phyloP scores from a whole-genome alignment of 805 yeast genomes.

The Metschnikowia rubicola region DNA sequence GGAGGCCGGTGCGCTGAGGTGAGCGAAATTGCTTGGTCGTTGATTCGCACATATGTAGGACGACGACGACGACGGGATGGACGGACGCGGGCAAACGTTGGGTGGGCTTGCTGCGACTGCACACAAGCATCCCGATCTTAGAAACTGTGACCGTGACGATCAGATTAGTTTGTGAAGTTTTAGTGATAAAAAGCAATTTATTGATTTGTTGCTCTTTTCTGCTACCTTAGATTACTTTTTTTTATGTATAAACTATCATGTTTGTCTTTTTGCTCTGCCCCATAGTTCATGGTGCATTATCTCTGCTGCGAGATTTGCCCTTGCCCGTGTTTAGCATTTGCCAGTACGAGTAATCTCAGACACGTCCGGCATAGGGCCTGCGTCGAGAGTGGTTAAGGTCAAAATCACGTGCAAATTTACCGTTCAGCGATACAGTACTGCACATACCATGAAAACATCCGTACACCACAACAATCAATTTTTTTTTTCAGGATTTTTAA shows the following conservation, averaged over 20 bases:
- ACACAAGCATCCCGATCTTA: background rate
- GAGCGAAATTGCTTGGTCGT: background rate
- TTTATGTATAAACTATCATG: too few species aligned
- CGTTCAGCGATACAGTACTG: background rate
- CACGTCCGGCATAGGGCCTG: background rate
- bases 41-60: constrained; percentile 7
- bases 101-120: background rate
- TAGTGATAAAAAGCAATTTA: too few species aligned
- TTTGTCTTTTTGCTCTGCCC: too few species aligned
- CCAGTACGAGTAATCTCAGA: background rate
- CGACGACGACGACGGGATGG: background rate
- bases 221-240: background rate
- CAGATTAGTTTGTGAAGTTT: too few species aligned
- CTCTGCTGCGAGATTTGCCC: too few species aligned
- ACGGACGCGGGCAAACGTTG: background rate
- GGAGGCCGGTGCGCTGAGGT: constrained; percentile 1
- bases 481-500: too few species aligned
- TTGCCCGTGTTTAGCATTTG: background rate
- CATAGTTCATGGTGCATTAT: too few species aligned
- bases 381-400: background rate
- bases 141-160: background rate
- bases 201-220: background rate
- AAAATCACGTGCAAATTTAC: constrained; percentile 3
- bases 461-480: background rate
- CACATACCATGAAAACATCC: background rate